Base-by-base conservation (phyloP, 2,329 filamentous ascomycete genomes). In the Mollisiaceae sp. region DNA sequence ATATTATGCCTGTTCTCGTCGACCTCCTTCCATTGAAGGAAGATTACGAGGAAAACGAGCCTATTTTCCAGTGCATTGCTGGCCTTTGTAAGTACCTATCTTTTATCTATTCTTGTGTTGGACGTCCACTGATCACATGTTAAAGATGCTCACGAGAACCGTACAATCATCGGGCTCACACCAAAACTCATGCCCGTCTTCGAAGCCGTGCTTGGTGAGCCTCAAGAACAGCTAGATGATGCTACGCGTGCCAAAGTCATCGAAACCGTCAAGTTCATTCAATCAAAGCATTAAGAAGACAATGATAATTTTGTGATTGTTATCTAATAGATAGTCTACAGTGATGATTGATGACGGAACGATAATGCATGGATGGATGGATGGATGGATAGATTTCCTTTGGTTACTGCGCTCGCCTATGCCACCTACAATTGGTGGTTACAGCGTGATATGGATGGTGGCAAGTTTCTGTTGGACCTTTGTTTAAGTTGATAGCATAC, bases 11-110 rank as follows among this genome's bases (percentile, higher is more conserved):
- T 32, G 88, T 88, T 0, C 81, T 98, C 35, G 86, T 96, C 64
- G 86, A 86, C 67, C 85, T 94, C 35, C 86, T 98, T 43, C 95
- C 95, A 11, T 84, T 98, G 68, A 92, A 91, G 78, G 94, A 97
- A 77, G 95, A 98, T 78, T 98, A 87, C 74, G 93, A 97, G 79
- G 95, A 98, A 86, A 98, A 99, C 80, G 92, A 92, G 74, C 93
- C 95, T 9, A 89, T 98, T 66, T 99, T 91, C 81, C 86, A 91
- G 78, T 96, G 94, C 87, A 90, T 99, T 74, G 90, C 92, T 78
- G 89, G 91, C 79, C 86, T 98, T 70, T 97, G 88, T 91, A 83
- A 82, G 88, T 86, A 39, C 12, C 39, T 50, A 39, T 14, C 39
- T 50, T 36, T 24, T 22, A 39, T 8, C 18, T 41, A 18, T 57